Percentiles rank a stretch among this genome's conserved stretches.
Evolutionary conservation across 495 filamentous ascomycete genomes (phyloP).

Genomic region (Penicillium arizonense): DNA sequence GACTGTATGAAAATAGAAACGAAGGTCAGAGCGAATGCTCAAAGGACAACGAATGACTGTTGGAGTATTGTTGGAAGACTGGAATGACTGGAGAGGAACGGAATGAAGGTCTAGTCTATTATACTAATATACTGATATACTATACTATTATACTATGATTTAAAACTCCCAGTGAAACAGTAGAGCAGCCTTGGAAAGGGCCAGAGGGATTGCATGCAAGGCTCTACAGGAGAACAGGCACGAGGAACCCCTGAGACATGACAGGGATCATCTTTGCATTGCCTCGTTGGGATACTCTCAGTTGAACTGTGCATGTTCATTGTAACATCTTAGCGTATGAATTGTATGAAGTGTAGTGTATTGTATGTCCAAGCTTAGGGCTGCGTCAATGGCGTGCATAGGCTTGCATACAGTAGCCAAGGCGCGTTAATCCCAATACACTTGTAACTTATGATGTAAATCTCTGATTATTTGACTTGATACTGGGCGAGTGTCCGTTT

Average conservation of each 20-base stretch:
- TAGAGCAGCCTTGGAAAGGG: slow-evolving; percentile 5
- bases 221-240: slow-evolving; percentile 6
- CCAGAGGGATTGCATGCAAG: slow-evolving; percentile 11
- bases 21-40: slow-evolving; percentile 4
- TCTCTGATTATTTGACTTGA: not conserved
- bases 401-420: too few relatives aligned
- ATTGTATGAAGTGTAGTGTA: too few relatives aligned
- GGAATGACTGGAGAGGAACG: not conserved
- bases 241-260: slow-evolving; percentile 24
- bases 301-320: too few relatives aligned
- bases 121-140: slow-evolving; percentile 4
- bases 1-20: slow-evolving; percentile 4
- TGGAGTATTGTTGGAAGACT: slow-evolving; percentile 4
- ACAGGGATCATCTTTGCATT: slow-evolving; percentile 8
- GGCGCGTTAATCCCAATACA: too few relatives aligned
- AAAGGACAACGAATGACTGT: slow-evolving; percentile 11
- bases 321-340: too few relatives aligned
- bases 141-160: not conserved
- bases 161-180: slow-evolving; percentile 23
- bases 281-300: slow-evolving; percentile 9
- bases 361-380: too few relatives aligned
- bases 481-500: slow-evolving; percentile 1
- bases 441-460: not conserved
- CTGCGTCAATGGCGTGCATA: too few relatives aligned
- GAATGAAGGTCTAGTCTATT: slow-evolving; percentile 13